phyloP scores from a whole-genome alignment of 2,329 filamentous ascomycete genomes.

The Tolypocladium amazonense region DNA sequence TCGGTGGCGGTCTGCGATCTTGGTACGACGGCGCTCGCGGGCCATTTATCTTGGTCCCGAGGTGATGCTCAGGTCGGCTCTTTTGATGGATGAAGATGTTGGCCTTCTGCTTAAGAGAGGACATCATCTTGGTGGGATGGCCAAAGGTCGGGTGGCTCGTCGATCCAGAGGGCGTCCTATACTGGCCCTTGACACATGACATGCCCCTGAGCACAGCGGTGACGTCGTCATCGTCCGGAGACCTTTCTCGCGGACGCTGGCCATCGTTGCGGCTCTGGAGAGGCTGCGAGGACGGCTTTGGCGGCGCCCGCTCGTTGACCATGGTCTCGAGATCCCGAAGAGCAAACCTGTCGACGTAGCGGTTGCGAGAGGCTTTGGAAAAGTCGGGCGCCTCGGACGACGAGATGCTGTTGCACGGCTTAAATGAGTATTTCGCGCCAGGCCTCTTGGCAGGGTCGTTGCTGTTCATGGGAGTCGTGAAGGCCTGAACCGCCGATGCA shows the following conservation, averaged over 20 bases:
- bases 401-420: constrained; percentile 17
- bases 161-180: constrained; percentile 9
- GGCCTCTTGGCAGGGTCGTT: constrained; percentile 12
- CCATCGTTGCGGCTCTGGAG: constrained; percentile 20
- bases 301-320: constrained; percentile 37
- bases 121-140: constrained; percentile 32
- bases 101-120: constrained; percentile 44
- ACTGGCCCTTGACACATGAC: constrained; percentile 13
- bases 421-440: constrained; percentile 19
- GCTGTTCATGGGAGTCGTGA: constrained; percentile 8
- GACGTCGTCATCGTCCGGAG: constrained; percentile 21
- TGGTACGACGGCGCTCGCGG: constrained; percentile 36
- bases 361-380: constrained; percentile 3
- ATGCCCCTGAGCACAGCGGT: constrained; percentile 21
- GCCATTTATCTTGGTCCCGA: constrained; percentile 35
- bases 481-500: constrained; percentile 3
- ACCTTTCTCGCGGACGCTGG: constrained; percentile 12
- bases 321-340: constrained; percentile 20
- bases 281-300: constrained; percentile 31
- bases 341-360: not conserved
- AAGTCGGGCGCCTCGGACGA: constrained; percentile 12
- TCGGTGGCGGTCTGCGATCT: constrained; percentile 34
- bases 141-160: constrained; percentile 20
- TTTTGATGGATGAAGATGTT: constrained; percentile 44
- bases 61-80: constrained; percentile 47